These are phyloP conservation scores for Cyclotella sp. DNA, from an alignment of 108 stramenopile genomes.

Conservation along the genomic window DNA sequence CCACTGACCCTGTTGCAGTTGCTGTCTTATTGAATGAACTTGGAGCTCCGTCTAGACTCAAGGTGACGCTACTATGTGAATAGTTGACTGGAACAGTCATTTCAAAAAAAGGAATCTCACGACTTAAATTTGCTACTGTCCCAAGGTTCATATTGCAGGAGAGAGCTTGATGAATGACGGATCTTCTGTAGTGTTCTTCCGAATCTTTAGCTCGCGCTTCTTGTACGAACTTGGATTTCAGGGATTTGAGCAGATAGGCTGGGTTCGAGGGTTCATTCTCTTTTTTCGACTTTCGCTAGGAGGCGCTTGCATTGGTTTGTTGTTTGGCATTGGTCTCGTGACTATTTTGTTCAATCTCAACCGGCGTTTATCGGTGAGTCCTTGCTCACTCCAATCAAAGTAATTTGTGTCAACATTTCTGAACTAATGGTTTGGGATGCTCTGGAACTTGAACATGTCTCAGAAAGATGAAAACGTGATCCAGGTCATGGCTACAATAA, in stretches of 20 bases:
- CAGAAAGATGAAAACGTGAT: constrained; percentile 58
- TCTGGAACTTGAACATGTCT: constrained; percentile 10
- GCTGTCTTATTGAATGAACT: constrained; percentile 45
- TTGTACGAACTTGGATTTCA: constrained; percentile 34
- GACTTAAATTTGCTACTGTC: constrained; percentile 12
- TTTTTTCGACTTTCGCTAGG: constrained; percentile 85
- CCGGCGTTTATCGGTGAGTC: constrained; percentile 55
- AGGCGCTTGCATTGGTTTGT: constrained; percentile 77
- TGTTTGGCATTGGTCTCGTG: constrained; percentile 62
- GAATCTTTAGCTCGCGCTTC: constrained; percentile 36
- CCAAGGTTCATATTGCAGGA: constrained; percentile 48
- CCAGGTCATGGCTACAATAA: constrained; percentile 80
- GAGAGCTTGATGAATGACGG: constrained; percentile 65
- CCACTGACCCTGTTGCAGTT: constrained; percentile 54
- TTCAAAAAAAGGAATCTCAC: not conserved
- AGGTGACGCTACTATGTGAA: constrained; percentile 19
- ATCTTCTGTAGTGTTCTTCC: constrained; percentile 89
- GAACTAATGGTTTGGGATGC: not conserved
- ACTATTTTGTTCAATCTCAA: constrained; percentile 51
- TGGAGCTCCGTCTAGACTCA: constrained; percentile 80
- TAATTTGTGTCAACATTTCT: constrained; percentile 58
- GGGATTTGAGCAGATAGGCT: constrained; percentile 31
- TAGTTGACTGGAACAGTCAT: not conserved
- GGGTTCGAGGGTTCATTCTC: constrained; percentile 47
- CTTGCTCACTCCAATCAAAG: constrained; percentile 2